phyloP scores from a whole-genome alignment of 2,329 filamentous ascomycete species.

The Cladophialophora bantiana region DNA sequence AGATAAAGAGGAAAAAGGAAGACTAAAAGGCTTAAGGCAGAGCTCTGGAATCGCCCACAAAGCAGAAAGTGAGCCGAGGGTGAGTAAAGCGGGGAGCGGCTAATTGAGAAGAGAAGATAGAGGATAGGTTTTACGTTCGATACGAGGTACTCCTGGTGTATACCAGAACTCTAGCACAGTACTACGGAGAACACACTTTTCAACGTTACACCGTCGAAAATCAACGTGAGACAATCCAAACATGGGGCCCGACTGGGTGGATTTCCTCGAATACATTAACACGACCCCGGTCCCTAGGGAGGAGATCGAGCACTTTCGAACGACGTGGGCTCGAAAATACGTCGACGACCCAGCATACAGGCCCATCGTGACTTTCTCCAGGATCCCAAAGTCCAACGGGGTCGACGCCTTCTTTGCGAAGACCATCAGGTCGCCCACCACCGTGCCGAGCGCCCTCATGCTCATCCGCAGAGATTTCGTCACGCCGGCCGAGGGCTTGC shows the following conservation, averaged over 20 bases:
- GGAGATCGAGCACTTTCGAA: not conserved
- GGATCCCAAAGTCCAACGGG: conserved; percentile 3
- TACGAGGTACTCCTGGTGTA: too few species aligned
- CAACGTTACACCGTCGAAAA: not conserved
- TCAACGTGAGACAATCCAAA: not conserved
- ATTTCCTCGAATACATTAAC: not conserved
- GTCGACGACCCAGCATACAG: conserved; percentile 1
- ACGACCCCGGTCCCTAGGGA: not conserved
- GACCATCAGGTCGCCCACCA: not conserved
- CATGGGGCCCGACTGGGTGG: not conserved
- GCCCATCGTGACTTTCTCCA: conserved; percentile 7
- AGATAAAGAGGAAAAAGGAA: too few species aligned
- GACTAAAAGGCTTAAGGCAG: too few species aligned
- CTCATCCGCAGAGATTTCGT: conserved; percentile 7
- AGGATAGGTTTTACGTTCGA: too few species aligned
- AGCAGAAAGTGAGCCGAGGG: too few species aligned
- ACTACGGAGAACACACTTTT: not conserved
- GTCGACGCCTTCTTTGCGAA: conserved; percentile 9
- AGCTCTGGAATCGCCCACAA: too few species aligned
- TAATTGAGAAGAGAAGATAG: too few species aligned
- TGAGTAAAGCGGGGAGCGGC: too few species aligned
- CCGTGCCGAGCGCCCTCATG: not conserved
- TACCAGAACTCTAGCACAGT: not conserved
- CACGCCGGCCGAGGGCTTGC: not conserved
- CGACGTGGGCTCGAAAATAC: not conserved